Percentiles rank a stretch among this genome's conserved stretches.
These are phyloP conservation scores for Penicillium sclerotiorum DNA, from an alignment of 2,329 filamentous ascomycete genomes.

Conservation along the genomic window DNA sequence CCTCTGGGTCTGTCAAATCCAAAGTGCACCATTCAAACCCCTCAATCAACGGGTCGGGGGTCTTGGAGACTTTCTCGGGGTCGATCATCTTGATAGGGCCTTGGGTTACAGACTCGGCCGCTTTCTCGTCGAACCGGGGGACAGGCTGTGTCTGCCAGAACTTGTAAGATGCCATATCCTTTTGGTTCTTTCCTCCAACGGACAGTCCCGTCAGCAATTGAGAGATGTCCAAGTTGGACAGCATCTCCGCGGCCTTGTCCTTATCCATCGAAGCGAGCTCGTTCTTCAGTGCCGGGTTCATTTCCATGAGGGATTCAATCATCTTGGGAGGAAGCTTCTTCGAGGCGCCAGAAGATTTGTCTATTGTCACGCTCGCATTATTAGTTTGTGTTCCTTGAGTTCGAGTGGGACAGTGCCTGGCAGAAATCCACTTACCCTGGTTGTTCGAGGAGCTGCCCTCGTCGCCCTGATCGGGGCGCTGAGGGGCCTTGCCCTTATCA, in stretches of 20 bases:
- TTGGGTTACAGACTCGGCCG: constrained; percentile 55
- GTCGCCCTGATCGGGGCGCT: constrained; percentile 20
- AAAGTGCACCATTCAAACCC: constrained; percentile 95
- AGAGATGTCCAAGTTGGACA: constrained; percentile 52
- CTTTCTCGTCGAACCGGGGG: constrained; percentile 70
- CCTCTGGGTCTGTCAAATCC: constrained; percentile 75
- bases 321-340: constrained; percentile 39
- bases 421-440: constrained; percentile 12
- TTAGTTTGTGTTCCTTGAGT: constrained; percentile 19
- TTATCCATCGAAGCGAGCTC: constrained; percentile 73
- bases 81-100: constrained; percentile 83
- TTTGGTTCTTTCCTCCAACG: constrained; percentile 80
- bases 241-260: constrained; percentile 56
- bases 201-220: constrained; percentile 60
- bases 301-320: constrained; percentile 46
- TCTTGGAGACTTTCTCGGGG: constrained; percentile 75
- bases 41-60: constrained; percentile 72
- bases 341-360: constrained; percentile 27
- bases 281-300: constrained; percentile 66
- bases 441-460: constrained; percentile 9
- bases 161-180: constrained; percentile 96
- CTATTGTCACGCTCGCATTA: constrained; percentile 19
- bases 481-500: constrained; percentile 37
- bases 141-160: constrained; percentile 99
- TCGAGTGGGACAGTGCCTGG: no score